Percentiles rank a stretch among this genome's conserved stretches.
Evolutionary conservation across 768 basidiomycete species (phyloP).

Genomic region (Megacollybia marginata): DNA sequence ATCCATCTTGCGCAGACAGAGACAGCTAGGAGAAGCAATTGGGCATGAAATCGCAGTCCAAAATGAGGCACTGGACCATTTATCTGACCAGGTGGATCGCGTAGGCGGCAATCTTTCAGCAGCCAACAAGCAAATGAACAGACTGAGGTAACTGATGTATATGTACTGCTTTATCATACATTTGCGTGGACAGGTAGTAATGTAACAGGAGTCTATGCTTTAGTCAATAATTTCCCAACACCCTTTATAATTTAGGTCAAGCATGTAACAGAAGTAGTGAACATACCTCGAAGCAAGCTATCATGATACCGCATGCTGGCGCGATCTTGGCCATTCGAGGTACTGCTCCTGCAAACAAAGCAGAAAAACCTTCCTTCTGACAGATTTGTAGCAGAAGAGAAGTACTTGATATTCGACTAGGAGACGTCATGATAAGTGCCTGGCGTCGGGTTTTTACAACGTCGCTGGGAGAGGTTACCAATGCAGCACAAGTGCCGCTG

Average conservation of each 20-base stretch:
- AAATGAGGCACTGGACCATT: conserved; percentile 78
- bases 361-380: conserved; percentile 68
- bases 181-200: not conserved
- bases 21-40: conserved; percentile 83
- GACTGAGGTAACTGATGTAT: conserved; percentile 42
- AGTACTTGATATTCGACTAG: conserved; percentile 43
- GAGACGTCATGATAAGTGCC: conserved; percentile 61
- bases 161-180: conserved; percentile 4
- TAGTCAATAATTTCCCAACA: conserved; percentile 46
- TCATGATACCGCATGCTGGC: conserved; percentile 98
- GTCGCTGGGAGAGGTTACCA: conserved; percentile 92
- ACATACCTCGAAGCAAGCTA: conserved; percentile 86
- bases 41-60: conserved; percentile 75
- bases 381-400: conserved; percentile 64
- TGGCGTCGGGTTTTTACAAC: conserved; percentile 94
- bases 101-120: conserved; percentile 72
- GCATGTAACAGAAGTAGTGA: conserved; percentile 4
- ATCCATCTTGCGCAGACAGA: conserved; percentile 76
- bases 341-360: conserved; percentile 76
- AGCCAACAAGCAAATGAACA: conserved; percentile 78
- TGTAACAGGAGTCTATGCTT: conserved; percentile 9
- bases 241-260: conserved; percentile 32
- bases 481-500: conserved; percentile 80
- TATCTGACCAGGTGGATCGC: conserved; percentile 68
- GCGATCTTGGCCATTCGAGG: conserved; percentile 94